Evolutionary conservation across 805 yeast species (phyloP).

Genomic region (Candida pseudoglaebosa): DNA sequence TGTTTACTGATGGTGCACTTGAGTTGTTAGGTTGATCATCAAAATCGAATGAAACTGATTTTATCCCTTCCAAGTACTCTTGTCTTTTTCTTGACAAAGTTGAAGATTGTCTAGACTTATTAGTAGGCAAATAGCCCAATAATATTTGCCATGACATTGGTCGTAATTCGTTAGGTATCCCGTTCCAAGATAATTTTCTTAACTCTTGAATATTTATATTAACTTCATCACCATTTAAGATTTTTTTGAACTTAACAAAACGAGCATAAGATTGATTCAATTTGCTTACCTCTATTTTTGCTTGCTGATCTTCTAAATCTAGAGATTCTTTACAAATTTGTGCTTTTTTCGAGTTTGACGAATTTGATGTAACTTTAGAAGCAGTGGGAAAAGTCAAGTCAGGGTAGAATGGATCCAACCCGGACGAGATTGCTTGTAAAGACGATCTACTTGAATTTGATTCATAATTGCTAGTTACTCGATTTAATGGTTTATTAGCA

Average conservation of each 20-base stretch:
- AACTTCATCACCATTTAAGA: constrained; percentile 46
- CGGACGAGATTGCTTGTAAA: constrained; percentile 22
- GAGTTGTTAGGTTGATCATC: constrained; percentile 21
- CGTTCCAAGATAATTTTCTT: constrained; percentile 87
- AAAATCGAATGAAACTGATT: constrained; percentile 44
- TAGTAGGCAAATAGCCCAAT: constrained; percentile 87
- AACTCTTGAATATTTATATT: constrained; percentile 64
- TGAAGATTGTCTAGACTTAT: constrained; percentile 65
- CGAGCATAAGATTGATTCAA: constrained; percentile 58
- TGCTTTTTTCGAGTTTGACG: background rate
- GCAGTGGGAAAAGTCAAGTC: constrained; percentile 28
- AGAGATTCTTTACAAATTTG: constrained; percentile 28
- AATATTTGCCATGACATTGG: constrained; percentile 87
- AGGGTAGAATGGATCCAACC: constrained; percentile 35
- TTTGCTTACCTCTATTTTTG: constrained; percentile 47
- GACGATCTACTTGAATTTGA: constrained; percentile 22
- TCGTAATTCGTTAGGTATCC: constrained; percentile 77
- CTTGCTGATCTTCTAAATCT: constrained; percentile 40
- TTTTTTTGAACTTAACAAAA: constrained; percentile 61
- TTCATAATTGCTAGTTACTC: constrained; percentile 9
- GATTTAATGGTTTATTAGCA: constrained; percentile 1
- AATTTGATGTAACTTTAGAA: constrained; percentile 6
- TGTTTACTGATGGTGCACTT: constrained; percentile 11
- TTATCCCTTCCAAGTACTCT: constrained; percentile 76
- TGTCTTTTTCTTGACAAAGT: constrained; percentile 76